Conservation (phyloP, 202 grass and related monocot genomes). For the Setaria italica region DNA sequence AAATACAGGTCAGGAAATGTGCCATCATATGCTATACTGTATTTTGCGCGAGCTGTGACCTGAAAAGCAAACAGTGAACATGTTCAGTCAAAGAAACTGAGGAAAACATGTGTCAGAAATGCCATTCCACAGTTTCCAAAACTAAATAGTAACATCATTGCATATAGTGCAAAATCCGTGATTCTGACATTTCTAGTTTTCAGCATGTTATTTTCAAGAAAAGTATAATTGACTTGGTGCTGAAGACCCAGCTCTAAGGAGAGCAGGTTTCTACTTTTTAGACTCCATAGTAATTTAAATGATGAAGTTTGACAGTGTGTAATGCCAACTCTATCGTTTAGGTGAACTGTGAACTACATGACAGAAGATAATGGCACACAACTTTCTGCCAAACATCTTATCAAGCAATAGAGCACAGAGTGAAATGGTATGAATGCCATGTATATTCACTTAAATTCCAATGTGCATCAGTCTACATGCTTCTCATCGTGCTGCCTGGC, state of each 20-base stretch:
- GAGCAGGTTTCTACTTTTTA: background rate
- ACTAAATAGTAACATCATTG: conserved; percentile 27
- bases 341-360: background rate
- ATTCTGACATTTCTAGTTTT: conserved; percentile 24
- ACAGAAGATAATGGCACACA: conserved; percentile 16
- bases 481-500: conserved; percentile 1
- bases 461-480: background rate
- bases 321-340: background rate
- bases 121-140: background rate
- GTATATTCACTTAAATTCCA: background rate
- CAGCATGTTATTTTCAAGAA: background rate
- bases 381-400: conserved; percentile 18
- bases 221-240: background rate
- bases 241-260: background rate
- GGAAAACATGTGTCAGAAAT: background rate
- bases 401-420: background rate
- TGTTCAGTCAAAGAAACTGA: conserved; percentile 25
- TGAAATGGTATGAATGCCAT: background rate
- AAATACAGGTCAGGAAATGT: conserved; percentile 75
- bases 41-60: conserved; percentile 76
- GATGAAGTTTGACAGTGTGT: background rate
- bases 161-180: background rate
- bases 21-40: conserved; percentile 70
- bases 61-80: conserved; percentile 44
- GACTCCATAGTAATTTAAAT: background rate